Conservation (phyloP, 139 green algal genomes). For the Pseudopediastrum boryanum region DNA sequence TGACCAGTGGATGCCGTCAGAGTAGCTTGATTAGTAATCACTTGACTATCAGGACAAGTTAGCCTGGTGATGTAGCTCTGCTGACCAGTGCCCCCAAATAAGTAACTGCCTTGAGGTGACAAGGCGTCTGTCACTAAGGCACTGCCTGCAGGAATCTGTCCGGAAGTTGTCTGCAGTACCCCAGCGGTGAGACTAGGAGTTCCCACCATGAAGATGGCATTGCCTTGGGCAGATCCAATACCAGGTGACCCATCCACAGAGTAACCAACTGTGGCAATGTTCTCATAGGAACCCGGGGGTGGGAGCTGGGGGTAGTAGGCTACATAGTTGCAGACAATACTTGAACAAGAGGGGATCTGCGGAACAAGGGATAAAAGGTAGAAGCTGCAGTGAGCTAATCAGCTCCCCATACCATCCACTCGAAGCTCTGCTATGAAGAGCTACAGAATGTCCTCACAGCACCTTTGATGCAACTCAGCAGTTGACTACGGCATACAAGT, state of each 20-base stretch:
- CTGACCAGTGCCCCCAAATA: conserved; percentile 20
- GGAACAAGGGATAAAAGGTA: no score
- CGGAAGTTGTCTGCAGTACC: conserved; percentile 14
- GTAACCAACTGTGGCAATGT: conserved; percentile 25
- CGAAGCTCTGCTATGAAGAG: no score
- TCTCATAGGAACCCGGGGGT: conserved; percentile 16
- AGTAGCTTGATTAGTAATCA: conserved; percentile 24
- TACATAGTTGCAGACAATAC: conserved; percentile 24
- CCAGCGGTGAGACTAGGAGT: neutral
- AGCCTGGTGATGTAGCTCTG: conserved; percentile 30
- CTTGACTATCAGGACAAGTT: conserved; percentile 17
- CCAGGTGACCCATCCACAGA: neutral
- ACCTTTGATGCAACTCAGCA: no score
- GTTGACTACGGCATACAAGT: no score
- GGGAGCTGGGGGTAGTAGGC: conserved; percentile 15
- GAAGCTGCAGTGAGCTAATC: no score
- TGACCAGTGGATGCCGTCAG: conserved; percentile 29
- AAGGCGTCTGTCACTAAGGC: conserved; percentile 17
- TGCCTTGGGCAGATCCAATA: neutral
- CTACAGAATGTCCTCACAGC: no score
- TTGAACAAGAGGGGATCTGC: conserved; percentile 35
- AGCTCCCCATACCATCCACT: no score
- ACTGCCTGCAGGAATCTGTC: conserved; percentile 4
- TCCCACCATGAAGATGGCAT: neutral
- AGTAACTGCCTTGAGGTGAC: conserved; percentile 11